Evolutionary conservation across 2,329 filamentous ascomycete genomes (phyloP), one percentile per base, ranked within the genome.

Genomic region (Fusarium transvaalense): DNA sequence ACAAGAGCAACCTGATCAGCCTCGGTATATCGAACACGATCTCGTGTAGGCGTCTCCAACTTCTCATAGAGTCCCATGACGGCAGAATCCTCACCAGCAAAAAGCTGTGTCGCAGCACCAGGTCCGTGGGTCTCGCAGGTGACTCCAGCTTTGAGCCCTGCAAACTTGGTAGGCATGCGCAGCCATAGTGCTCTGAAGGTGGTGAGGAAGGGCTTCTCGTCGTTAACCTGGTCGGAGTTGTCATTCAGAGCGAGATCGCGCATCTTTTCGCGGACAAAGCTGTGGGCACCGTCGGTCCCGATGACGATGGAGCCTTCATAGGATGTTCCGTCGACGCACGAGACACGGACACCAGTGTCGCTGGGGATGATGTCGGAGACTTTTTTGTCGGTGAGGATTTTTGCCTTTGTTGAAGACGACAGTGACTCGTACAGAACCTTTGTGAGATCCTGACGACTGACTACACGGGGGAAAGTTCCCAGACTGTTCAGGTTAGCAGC

Each of bases 401-500:
- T 39, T n/a, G 10, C 38, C 7, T 58, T 35, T 73, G 82, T 78
- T 0, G 67, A 56, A 1, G 73, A 61, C 1, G 76, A 64, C 6
- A 81, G 71, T 9, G 71, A 66, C 0, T 76, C 64, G 62, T 77
- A 77, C 1, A 83, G 73, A 6, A 70, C 59, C 10, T 74, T 65
- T 8, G 80, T 74, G 10, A 82, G 68, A 10, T 78, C 70, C 21
- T 76, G 76, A 2, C 81, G 77, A 48, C 80, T 78, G 19, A 82
- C 54, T 12, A 77, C 78, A 1, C 68, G 43, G 2, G 74, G 64
- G 1, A 43, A 37, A 4, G 66, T 62, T n/a, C 78, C 79, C 23
- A 74, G 66, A 4, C 76, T 77, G 1, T 1, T 10, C 4, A 10
- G 4, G 21, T 72, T 38, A 72, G 64, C 4, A 3, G 0, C n/a